phyloP scores from a whole-genome alignment of 176 grass and related monocot species.

The Avena atlantica region DNA sequence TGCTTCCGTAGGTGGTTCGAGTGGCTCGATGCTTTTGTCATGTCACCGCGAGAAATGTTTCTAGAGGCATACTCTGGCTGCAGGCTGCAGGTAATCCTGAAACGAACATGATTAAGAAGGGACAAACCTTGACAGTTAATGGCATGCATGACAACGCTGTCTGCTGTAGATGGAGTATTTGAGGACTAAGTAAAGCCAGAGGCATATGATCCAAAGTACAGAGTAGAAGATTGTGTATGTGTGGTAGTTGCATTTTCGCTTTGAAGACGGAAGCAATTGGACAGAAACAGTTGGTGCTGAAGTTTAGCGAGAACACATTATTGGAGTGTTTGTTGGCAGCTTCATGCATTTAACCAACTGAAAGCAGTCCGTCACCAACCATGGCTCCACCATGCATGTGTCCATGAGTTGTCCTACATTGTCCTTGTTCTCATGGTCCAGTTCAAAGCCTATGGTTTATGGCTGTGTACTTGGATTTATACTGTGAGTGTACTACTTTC shows the following conservation, averaged over 20 bases:
- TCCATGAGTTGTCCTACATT: conserved; percentile 21
- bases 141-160: neutral
- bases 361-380: conserved; percentile 48
- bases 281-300: conserved; percentile 18
- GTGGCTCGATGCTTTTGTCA: conserved; percentile 61
- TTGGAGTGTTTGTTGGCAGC: conserved; percentile 33
- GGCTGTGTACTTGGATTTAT: neutral
- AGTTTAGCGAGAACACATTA: conserved; percentile 38
- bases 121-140: conserved; percentile 29
- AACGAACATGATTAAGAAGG: conserved; percentile 28
- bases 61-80: conserved; percentile 3
- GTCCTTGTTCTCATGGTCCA: conserved; percentile 16
- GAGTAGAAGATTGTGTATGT: neutral
- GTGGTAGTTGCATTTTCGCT: conserved; percentile 13
- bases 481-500: neutral
- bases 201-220: conserved; percentile 11
- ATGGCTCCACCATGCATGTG: conserved; percentile 24
- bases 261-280: conserved; percentile 1
- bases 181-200: neutral
- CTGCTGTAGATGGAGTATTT: neutral
- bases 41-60: conserved; percentile 26
- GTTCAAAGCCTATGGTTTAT: conserved; percentile 19
- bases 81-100: conserved; percentile 32
- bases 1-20: conserved; percentile 44
- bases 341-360: conserved; percentile 40